Base-by-base conservation (phyloP, 176 grass and related monocot genomes). In the Alloteropsis semialata region DNA sequence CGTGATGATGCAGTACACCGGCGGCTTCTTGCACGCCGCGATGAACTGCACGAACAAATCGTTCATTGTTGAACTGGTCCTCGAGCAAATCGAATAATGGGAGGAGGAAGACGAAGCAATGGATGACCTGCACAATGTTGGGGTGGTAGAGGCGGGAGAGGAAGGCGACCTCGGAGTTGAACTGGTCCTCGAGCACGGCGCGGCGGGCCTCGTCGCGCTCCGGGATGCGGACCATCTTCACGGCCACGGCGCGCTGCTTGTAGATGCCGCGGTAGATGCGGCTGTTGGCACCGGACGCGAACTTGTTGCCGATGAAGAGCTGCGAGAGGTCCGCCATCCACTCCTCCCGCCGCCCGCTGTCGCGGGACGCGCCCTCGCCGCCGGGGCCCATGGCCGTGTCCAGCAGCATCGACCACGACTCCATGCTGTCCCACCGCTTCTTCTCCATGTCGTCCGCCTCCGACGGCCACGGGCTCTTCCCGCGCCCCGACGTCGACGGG, bases 311-410 rank as follows among this genome's bases (percentile, higher is more conserved):
- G 65, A 96, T 92, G 87, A 99, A 99, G 50, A 99, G 88, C 64
- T 99, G 97, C 0, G 97, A 92, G 2, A 99, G 90, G 88, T 99
- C 91, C 1, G 97, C 97, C 97, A 99, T 93, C 97, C 97, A 99
- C 57, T 99, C 97, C 92, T 99, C 91, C 1, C 89, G 78, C 32
- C 90, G 78, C 4, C 82, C 81, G 69, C 85, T 62, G 57, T 46
- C 54, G 9, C 55, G 34, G 57, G 13, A 38, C 13, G 72, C n/a
- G n/a, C n/a, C 81, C 37, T 65, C 75, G 88, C 90, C 73, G 68
- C 30, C 88, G 1, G 75, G 55, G 0, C n/a, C 84, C 77, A 89
- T 37, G 22, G 66, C 93, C 28, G 82, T 72, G 18, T 98, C 96
- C 60, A 98, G 77, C 24, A 98, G 79, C 89, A 98, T 98, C 55